A percentile compares a stretch with the other conserved stretches of the same genome.
These are phyloP conservation scores for Fusarium sp. DNA, from an alignment of 2,329 filamentous ascomycete species.

Conservation along the genomic window DNA sequence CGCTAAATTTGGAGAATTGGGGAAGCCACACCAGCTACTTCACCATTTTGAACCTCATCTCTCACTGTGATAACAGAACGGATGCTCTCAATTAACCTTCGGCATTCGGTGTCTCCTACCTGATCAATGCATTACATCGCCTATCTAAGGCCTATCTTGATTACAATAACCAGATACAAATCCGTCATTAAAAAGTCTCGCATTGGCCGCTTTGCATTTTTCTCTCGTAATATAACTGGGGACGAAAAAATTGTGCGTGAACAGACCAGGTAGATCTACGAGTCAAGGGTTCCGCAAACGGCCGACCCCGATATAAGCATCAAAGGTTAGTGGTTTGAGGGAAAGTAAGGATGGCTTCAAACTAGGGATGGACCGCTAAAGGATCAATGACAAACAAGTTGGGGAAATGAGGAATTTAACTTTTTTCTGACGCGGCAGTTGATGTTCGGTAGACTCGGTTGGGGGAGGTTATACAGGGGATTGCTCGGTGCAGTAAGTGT, in stretches of 20 bases:
- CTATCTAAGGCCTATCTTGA: constrained; percentile 39
- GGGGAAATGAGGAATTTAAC: not conserved
- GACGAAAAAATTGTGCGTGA: not conserved
- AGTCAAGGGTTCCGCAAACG: constrained; percentile 28
- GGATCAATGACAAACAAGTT: not conserved
- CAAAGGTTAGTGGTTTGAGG: not conserved
- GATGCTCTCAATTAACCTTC: not conserved
- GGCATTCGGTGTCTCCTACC: constrained; percentile 19
- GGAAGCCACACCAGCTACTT: not conserved
- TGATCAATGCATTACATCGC: constrained; percentile 28
- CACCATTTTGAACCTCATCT: not conserved
- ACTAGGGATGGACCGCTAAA: not conserved
- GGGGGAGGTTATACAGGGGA: not conserved
- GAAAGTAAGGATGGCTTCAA: constrained; percentile 1
- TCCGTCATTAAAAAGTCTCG: constrained; percentile 34
- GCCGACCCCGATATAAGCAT: constrained; percentile 16
- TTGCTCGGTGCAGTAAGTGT: not conserved
- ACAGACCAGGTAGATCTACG: constrained; percentile 20
- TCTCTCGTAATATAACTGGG: constrained; percentile 33
- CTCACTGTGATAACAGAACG: not conserved
- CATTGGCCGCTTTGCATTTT: constrained; percentile 8
- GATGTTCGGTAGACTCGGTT: not conserved
- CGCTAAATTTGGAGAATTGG: too few species aligned
- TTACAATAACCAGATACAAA: not conserved
- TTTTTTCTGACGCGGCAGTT: constrained; percentile 3